phyloP scores from a whole-genome alignment of 2,329 filamentous ascomycete species.

The Polychaeton citri region DNA sequence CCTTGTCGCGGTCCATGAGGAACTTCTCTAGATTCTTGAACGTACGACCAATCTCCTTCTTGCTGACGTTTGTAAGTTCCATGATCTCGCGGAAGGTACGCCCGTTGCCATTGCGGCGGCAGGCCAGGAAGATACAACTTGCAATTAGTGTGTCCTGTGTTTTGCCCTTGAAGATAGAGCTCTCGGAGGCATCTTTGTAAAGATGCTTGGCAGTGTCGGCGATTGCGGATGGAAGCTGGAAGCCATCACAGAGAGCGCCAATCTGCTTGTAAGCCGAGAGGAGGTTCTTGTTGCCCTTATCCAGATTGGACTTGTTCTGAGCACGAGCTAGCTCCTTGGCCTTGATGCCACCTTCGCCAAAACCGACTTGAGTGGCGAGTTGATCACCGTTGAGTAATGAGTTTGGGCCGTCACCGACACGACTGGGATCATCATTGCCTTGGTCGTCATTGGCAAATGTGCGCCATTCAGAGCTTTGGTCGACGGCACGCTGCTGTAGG shows the following conservation, averaged over 20 bases:
- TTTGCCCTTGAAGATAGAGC: constrained; percentile 90
- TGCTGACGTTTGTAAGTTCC: constrained; percentile 80
- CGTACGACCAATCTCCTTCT: constrained; percentile 92
- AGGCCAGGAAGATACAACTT: constrained; percentile 94
- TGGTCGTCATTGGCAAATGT: constrained; percentile 98
- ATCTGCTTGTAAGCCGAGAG: constrained; percentile 82
- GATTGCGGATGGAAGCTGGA: constrained; percentile 66
- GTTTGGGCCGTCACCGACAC: constrained; percentile 91
- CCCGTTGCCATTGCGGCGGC: constrained; percentile 73
- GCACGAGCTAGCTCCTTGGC: constrained; percentile 67
- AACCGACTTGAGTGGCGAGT: constrained; percentile 77
- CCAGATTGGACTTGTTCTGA: constrained; percentile 66
- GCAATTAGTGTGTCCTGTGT: constrained; percentile 87
- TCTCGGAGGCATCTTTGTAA: constrained; percentile 88
- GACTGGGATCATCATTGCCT: constrained; percentile 88
- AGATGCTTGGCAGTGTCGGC: constrained; percentile 87
- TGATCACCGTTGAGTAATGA: constrained; percentile 81
- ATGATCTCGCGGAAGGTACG: constrained; percentile 93
- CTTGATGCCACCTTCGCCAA: constrained; percentile 58
- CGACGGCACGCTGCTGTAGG: constrained; percentile 79
- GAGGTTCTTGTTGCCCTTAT: constrained; percentile 72
- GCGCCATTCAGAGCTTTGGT: constrained; percentile 94
- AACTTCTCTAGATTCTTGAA: constrained; percentile 91
- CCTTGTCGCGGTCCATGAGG: constrained; percentile 53
- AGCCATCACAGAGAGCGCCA: constrained; percentile 70